Evolutionary conservation across 2,329 filamentous ascomycete species (phyloP), one percentile per base, ranked within the genome.

Genomic region (Drechslerella coelobrocha): DNA sequence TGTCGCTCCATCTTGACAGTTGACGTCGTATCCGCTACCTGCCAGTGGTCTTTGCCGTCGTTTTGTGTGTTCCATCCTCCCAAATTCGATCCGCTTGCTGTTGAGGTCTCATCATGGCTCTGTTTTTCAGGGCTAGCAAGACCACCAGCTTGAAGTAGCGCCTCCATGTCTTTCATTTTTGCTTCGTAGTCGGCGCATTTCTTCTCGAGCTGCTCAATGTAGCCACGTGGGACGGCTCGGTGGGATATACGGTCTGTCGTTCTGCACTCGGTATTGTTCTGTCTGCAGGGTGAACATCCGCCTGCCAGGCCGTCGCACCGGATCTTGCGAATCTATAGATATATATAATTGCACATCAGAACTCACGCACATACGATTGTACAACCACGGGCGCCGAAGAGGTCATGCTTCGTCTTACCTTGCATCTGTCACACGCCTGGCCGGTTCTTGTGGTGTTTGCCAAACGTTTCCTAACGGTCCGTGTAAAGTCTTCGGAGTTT

Each of bases 181-280:
- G 82, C 81, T 73, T 88, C 82, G 81, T 93, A 84, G 74, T 84
- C 84, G n/a, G 63, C 60, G 59, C 73, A 74, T 71, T 75, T 75
- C 69, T 84, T 83, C 79, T 96, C 90, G 61, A 94, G 82, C 74
- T 88, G 85, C 77, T 92, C 88, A 73, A 90, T 83, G 76, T 93
- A 91, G 57, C 91, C 91, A 75, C 91, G 84, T 63, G 87, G 86
- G 68, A 90, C 89, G 54, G 91, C 90, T 73, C 89, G 88, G 66
- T 91, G 90, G 2, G 90, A 92, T 76, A 94, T 91, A 75, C 91
- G 87, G 78, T 96, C 91, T 65, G 91, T 96, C 59, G 92, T 92
- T 79, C 86, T 88, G 80, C 91, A 96, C 76, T 90, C 85, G 75
- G 89, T 86, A 73, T 86, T 87, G 77, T 90, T 89, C 78, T 89